A percentile compares a stretch with the other conserved stretches of the same genome.
phyloP scores from a whole-genome alignment of 2,329 filamentous ascomycete genomes.

The Microcyclospora tardicrescens region DNA sequence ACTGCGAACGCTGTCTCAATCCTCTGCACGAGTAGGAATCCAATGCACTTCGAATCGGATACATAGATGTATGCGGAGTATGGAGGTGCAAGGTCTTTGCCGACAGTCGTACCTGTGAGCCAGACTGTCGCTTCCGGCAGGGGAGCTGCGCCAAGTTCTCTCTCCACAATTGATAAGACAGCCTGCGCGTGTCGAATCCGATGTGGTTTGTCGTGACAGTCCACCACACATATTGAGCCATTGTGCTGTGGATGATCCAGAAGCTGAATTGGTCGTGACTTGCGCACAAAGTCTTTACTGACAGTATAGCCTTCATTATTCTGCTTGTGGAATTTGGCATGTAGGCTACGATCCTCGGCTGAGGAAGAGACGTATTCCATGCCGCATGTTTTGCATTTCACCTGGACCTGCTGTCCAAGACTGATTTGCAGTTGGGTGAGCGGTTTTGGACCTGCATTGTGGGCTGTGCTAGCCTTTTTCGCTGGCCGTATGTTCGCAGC shows the following conservation, averaged over 20 bases:
- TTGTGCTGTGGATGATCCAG: slow-evolving; percentile 15
- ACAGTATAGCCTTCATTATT: slow-evolving; percentile 49
- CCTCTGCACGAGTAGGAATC: slow-evolving; percentile 47
- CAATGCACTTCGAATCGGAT: slow-evolving; percentile 48
- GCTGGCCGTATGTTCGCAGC: slow-evolving; percentile 22
- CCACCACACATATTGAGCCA: slow-evolving; percentile 45
- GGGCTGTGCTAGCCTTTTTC: slow-evolving; percentile 18
- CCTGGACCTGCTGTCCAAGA: slow-evolving; percentile 42
- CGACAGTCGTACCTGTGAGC: slow-evolving; percentile 30
- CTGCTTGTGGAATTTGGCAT: slow-evolving; percentile 52
- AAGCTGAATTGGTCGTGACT: slow-evolving; percentile 4
- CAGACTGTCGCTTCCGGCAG: slow-evolving; percentile 46
- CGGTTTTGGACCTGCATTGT: slow-evolving; percentile 10
- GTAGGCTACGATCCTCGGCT: slow-evolving; percentile 46
- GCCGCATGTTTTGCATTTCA: slow-evolving; percentile 46
- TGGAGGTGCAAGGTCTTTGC: slow-evolving; percentile 24
- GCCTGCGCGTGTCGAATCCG: slow-evolving; percentile 42
- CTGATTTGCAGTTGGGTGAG: slow-evolving; percentile 50
- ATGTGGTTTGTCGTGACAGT: slow-evolving; percentile 39
- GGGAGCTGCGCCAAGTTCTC: slow-evolving; percentile 47
- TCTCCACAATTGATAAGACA: slow-evolving; percentile 47
- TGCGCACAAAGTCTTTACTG: slow-evolving; percentile 43
- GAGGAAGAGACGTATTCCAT: slow-evolving; percentile 56
- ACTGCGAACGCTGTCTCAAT: slow-evolving; percentile 46
- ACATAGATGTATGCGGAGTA: slow-evolving; percentile 52